A percentile compares a stretch with the other conserved stretches of the same genome.
Conservation (phyloP, 352 stramenopile genomes). For the Phytophthora litchii region DNA sequence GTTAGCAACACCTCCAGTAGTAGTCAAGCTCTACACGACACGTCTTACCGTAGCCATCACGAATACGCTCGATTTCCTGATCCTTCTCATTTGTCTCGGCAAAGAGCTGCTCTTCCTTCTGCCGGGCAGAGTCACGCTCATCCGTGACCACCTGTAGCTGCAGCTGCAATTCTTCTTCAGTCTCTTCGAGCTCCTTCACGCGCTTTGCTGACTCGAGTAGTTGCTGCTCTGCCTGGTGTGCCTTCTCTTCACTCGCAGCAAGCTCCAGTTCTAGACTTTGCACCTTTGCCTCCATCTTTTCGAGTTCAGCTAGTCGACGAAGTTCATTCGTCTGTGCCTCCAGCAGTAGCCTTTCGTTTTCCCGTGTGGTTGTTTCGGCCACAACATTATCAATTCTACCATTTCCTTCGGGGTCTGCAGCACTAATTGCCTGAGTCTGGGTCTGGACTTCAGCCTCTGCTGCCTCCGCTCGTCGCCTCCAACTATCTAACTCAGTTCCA, state of each 20-base stretch:
- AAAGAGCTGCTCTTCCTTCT: slow-evolving; percentile 88
- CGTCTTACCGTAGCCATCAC: slow-evolving; percentile 77
- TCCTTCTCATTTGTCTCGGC: slow-evolving; percentile 86
- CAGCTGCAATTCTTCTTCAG: slow-evolving; percentile 79
- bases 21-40: background rate
- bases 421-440: background rate
- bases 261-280: slow-evolving; percentile 55
- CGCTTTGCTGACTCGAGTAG: slow-evolving; percentile 41
- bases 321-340: slow-evolving; percentile 81
- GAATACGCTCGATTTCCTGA: slow-evolving; percentile 88
- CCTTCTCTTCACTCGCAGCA: slow-evolving; percentile 34
- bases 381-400: slow-evolving; percentile 21
- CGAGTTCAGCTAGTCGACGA: slow-evolving; percentile 65
- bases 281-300: slow-evolving; percentile 72
- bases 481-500: slow-evolving; percentile 47
- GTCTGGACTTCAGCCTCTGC: slow-evolving; percentile 35
- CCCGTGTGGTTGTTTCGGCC: slow-evolving; percentile 31
- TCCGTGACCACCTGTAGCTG: slow-evolving; percentile 87
- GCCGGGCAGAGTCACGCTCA: slow-evolving; percentile 76
- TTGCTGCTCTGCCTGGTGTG: slow-evolving; percentile 40
- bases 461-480: slow-evolving; percentile 38
- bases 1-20: slow-evolving; percentile 3
- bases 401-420: slow-evolving; percentile 6
- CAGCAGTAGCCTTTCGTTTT: slow-evolving; percentile 58
- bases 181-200: slow-evolving; percentile 67